Conservation (phyloP, 306 rosid genomes). For the Lagenaria siceraria region DNA sequence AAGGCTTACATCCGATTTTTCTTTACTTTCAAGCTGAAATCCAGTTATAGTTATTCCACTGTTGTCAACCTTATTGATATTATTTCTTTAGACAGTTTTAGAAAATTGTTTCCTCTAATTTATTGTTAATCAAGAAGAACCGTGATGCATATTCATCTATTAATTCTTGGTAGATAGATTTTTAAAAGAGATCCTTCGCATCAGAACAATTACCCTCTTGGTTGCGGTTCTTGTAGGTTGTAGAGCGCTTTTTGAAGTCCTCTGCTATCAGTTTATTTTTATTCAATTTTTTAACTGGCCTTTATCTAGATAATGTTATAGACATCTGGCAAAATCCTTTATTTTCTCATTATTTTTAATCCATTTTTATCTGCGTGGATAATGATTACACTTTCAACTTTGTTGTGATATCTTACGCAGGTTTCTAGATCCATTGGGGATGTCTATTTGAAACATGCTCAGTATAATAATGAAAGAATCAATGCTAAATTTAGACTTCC, state of each 20-base stretch:
- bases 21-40: neutral
- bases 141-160: neutral
- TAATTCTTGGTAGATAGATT: neutral
- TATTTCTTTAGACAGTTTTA: neutral
- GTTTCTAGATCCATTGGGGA: conserved; percentile 91
- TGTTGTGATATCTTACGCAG: conserved; percentile 40
- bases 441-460: conserved; percentile 71
- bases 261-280: neutral
- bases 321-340: neutral
- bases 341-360: neutral
- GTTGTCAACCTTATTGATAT: neutral
- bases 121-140: neutral
- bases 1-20: neutral
- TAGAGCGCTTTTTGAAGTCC: neutral
- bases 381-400: neutral
- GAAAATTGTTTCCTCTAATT: neutral
- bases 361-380: neutral
- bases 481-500: conserved; percentile 66
- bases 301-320: neutral
- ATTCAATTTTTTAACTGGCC: neutral
- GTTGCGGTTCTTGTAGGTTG: neutral
- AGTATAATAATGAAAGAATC: conserved; percentile 63
- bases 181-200: neutral
- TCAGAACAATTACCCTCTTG: neutral
- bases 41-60: neutral